phyloP scores from a whole-genome alignment of 768 basidiomycete genomes.

The Antrodiella citrinella region DNA sequence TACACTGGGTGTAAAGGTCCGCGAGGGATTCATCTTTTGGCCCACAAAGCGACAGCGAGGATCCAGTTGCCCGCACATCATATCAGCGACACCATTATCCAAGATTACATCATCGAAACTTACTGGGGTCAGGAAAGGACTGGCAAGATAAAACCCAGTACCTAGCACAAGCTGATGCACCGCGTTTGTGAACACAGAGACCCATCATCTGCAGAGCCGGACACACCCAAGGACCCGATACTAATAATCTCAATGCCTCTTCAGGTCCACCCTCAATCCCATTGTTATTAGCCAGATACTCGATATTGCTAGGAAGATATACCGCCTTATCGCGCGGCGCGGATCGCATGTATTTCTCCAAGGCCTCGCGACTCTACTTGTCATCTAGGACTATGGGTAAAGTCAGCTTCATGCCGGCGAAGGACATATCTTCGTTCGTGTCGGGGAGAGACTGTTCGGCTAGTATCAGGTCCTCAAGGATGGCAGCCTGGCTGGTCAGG shows the following conservation, averaged over 20 bases:
- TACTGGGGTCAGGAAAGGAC: slow-evolving; percentile 55
- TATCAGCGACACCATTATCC: too few relatives aligned
- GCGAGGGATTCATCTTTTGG: slow-evolving; percentile 71
- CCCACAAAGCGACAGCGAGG: slow-evolving; percentile 50
- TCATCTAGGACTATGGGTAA: slow-evolving; percentile 62
- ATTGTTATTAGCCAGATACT: slow-evolving; percentile 58
- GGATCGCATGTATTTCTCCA: slow-evolving; percentile 48
- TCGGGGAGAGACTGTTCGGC: slow-evolving; percentile 32
- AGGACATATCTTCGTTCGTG: slow-evolving; percentile 31
- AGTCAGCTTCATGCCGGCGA: slow-evolving; percentile 44
- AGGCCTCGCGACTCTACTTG: slow-evolving; percentile 44
- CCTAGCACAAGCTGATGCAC: slow-evolving; percentile 48
- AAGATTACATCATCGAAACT: slow-evolving; percentile 9
- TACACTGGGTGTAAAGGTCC: slow-evolving; percentile 57
- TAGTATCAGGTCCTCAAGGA: slow-evolving; percentile 34
- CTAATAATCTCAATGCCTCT: slow-evolving; percentile 38
- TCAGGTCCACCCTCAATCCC: slow-evolving; percentile 36
- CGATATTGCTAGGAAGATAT: slow-evolving; percentile 62
- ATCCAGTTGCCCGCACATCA: too few relatives aligned
- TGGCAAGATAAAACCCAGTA: slow-evolving; percentile 57
- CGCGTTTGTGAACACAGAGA: neutral
- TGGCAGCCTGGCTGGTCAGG: slow-evolving; percentile 30
- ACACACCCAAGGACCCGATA: slow-evolving; percentile 43
- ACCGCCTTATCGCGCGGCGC: slow-evolving; percentile 49
- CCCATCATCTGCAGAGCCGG: neutral